A percentile compares a stretch with the other conserved stretches of the same genome.
Evolutionary conservation across 1,284 basidiomycete genomes (phyloP).

Genomic region (Chalciporus sp.): DNA sequence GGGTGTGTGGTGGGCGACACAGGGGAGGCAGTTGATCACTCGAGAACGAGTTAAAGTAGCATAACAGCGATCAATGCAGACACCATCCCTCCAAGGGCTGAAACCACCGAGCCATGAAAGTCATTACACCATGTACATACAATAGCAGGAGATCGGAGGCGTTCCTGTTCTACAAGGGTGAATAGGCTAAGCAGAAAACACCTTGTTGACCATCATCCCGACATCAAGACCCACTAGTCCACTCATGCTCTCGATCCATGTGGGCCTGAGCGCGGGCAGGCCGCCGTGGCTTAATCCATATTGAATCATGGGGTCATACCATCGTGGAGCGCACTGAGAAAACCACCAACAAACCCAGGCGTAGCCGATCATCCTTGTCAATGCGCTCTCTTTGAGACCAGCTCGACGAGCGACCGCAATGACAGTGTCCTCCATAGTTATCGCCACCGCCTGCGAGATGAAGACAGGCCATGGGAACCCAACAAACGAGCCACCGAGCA

Average conservation of each 20-base stretch:
- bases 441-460: constrained; percentile 31
- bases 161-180: not conserved
- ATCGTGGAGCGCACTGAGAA: not conserved
- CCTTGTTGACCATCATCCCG: not conserved
- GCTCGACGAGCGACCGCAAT: constrained; percentile 13
- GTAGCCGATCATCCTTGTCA: constrained; percentile 4
- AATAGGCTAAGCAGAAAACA: not conserved
- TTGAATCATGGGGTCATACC: not conserved
- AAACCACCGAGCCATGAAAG: too few species aligned
- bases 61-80: constrained; percentile 10
- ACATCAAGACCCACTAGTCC: not conserved
- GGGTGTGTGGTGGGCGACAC: constrained; percentile 49
- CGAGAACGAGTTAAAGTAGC: constrained; percentile 22
- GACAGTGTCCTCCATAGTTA: constrained; percentile 33
- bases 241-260: not conserved
- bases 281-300: not conserved
- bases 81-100: too few species aligned
- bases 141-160: too few species aligned
- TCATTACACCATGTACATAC: too few species aligned
- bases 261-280: not conserved
- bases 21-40: constrained; percentile 26
- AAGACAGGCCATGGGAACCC: constrained; percentile 31
- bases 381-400: not conserved
- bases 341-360: constrained; percentile 1
- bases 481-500: constrained; percentile 12